Conservation (phyloP, 257 asterid genomes). For the Mitragyna speciosa region DNA sequence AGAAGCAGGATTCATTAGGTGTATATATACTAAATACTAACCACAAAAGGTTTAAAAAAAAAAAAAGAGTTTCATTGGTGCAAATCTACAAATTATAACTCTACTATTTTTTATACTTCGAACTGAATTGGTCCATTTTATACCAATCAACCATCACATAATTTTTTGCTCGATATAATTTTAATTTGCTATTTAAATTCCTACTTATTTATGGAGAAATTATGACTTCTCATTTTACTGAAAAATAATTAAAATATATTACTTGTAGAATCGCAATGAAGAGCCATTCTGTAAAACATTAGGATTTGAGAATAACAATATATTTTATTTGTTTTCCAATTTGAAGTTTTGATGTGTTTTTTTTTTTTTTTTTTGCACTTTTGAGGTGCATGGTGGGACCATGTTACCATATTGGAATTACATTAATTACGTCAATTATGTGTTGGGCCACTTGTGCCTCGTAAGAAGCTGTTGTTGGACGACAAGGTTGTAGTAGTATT, state of each 20-base stretch:
- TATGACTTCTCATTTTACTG: too few relatives aligned
- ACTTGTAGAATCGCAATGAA: too few relatives aligned
- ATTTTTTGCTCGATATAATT: too few relatives aligned
- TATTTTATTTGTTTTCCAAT: background rate
- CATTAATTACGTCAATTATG: constrained; percentile 20
- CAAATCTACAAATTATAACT: background rate
- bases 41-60: too few relatives aligned
- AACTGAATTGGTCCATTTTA: too few relatives aligned
- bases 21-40: constrained; percentile 1
- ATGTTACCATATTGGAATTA: constrained; percentile 31
- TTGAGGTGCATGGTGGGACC: constrained; percentile 38
- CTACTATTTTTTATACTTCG: too few relatives aligned
- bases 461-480: constrained; percentile 31
- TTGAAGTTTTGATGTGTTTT: constrained; percentile 9
- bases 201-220: background rate
- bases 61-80: background rate
- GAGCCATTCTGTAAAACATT: too few relatives aligned
- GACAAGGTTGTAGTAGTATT: constrained; percentile 25
- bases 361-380: constrained; percentile 20
- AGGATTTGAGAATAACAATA: background rate
- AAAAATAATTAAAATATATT: too few relatives aligned
- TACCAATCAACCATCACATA: background rate
- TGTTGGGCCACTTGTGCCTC: constrained; percentile 36
- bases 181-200: background rate
- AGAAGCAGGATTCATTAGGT: background rate